Base-by-base conservation (phyloP, 202 grass and related monocot species). In the Bolboschoenoplectus hybrid region DNA sequence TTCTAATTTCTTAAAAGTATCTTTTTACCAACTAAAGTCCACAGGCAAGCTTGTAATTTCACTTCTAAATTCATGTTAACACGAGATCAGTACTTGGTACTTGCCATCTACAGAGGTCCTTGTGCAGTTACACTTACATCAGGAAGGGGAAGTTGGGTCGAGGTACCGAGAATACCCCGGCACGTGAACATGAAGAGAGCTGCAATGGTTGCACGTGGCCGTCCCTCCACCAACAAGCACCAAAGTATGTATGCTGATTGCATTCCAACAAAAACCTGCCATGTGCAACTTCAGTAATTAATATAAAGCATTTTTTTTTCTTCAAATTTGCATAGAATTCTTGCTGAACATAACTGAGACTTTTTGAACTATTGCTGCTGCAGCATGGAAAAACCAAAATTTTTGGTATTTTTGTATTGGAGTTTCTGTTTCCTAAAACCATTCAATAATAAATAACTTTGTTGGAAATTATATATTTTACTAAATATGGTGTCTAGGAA, bases 171-270 rank as follows among this genome's bases (percentile, higher is more conserved):
- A 45, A 91, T 58, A 50, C 95, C 93, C 0, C 95, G 74, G 86
- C 91, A 95, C 13, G 91, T 91, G 87, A 97, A 97, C 93, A 97
- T 97, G 88, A 97, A 95, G 26, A 97, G 88, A 65, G 93, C 79
- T 0, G 95, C 95, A 0, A 93, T 89, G 81, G 91, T 87, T 7
- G 95, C 87, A 8, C 95, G 93, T 7, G 91, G 85, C 43, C 95
- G 89, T 13, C 83, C 87, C 91, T 97, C 95, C 8, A 65, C 89
- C 41, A 95, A 81, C 63, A 95, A 87, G 20, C 88, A 91, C 95
- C 95, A 97, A 63, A 95, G 61, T 88, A 97, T 97, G 82, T 97
- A 97, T 10, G 73, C 82, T 12, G 93, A 85, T 87, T 97, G 95
- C 93, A 97, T 93, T 17, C 81, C 89, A 8, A 97, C 95, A 86